A percentile compares a stretch with the other conserved stretches of the same genome.
Conservation (phyloP, 495 filamentous ascomycete genomes). For the Penicillium atrosanguineum region DNA sequence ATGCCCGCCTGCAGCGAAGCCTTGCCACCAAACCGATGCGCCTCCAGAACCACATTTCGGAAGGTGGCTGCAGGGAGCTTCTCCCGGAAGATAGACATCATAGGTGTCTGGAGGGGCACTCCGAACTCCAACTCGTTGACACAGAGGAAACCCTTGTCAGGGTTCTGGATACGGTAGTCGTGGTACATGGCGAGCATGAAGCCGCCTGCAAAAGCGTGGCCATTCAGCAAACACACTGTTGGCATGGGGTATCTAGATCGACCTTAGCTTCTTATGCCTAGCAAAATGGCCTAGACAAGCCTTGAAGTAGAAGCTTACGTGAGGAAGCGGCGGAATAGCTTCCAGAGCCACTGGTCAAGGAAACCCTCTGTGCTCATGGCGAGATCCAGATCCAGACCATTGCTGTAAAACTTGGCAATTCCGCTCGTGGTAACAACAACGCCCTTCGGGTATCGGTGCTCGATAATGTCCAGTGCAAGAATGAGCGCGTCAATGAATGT, state of each 20-base stretch:
- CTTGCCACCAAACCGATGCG: conserved; percentile 57
- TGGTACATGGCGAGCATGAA: conserved; percentile 82
- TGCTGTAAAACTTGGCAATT: conserved; percentile 78
- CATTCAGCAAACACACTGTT: conserved; percentile 72
- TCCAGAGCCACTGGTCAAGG: conserved; percentile 54
- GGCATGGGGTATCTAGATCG: conserved; percentile 69
- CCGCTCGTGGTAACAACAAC: conserved; percentile 72
- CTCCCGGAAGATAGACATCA: conserved; percentile 69
- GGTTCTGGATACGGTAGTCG: conserved; percentile 77
- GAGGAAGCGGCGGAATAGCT: conserved; percentile 56
- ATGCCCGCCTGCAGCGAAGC: conserved; percentile 62
- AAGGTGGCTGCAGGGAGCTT: conserved; percentile 58
- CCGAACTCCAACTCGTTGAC: conserved; percentile 79
- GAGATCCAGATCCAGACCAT: conserved; percentile 68
- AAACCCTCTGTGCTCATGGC: conserved; percentile 51
- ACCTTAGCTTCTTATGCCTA: conserved; percentile 3
- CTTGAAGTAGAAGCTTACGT: conserved; percentile 41
- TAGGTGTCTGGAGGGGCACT: conserved; percentile 64
- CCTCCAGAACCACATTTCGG: conserved; percentile 65
- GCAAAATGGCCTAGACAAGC: neutral
- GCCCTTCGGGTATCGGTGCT: conserved; percentile 62
- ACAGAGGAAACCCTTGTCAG: conserved; percentile 64
- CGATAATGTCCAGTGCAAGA: conserved; percentile 69
- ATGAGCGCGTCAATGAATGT: conserved; percentile 62
- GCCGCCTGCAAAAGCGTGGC: conserved; percentile 79